Evolutionary conservation across 345 rosid genomes (phyloP).

Genomic region (Pistacia vera): DNA sequence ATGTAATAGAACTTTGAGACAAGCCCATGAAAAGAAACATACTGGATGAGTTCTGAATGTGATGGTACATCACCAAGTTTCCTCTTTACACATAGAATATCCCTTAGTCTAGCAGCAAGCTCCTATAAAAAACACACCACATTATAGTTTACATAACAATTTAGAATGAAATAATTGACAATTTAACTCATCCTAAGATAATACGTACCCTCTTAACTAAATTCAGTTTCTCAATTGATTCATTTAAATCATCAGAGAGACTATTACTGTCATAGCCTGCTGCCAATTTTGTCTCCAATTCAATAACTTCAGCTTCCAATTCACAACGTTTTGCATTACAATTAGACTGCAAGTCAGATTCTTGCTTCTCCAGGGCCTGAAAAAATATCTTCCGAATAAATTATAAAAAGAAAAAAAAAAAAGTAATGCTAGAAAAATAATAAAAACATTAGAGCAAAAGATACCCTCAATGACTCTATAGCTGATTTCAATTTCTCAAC

Average conservation of each 20-base stretch:
- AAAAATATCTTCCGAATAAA: constrained; percentile 5
- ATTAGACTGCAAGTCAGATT: constrained; percentile 27
- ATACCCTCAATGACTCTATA: constrained; percentile 52
- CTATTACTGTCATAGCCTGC: constrained; percentile 34
- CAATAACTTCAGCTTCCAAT: constrained; percentile 44
- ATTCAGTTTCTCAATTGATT: constrained; percentile 46
- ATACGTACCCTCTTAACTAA: constrained; percentile 48
- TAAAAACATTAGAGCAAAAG: not conserved
- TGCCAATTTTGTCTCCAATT: constrained; percentile 49
- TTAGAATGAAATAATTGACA: too few relatives aligned
- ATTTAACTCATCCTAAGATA: too few relatives aligned
- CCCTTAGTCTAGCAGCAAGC: constrained; percentile 61
- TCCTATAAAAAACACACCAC: constrained; percentile 46
- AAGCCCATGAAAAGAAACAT: constrained; percentile 26
- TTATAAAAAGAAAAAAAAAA: not conserved
- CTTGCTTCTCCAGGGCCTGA: constrained; percentile 59
- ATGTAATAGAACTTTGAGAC: too few relatives aligned
- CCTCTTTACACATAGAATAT: constrained; percentile 52
- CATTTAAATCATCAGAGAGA: constrained; percentile 35
- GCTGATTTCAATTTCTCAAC: constrained; percentile 48
- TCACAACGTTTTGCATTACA: constrained; percentile 40
- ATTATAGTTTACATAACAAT: not conserved
- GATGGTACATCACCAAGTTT: constrained; percentile 73
- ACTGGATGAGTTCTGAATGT: constrained; percentile 83
- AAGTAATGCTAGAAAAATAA: too few relatives aligned